Evolutionary conservation across 805 yeast genomes (phyloP), one percentile per base, ranked within the genome.

Genomic region (Nematodospora valgi): DNA sequence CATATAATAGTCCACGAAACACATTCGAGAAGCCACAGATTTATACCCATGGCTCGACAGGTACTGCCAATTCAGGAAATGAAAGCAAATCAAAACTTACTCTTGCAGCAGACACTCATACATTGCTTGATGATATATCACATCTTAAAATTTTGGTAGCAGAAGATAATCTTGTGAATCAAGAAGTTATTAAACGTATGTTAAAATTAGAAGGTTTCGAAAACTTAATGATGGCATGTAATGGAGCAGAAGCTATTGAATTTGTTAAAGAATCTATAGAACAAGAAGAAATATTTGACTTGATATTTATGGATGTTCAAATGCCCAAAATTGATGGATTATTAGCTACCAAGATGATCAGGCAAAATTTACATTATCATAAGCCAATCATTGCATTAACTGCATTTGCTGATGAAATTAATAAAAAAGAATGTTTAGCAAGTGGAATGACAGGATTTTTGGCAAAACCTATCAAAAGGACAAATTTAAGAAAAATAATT

Each of bases 311-410:
- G 98, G 98, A 91, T 58, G 94, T 91, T 34, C 97, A 91, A 59
- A 91, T 89, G 98, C 98, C 98, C 4, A 81, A 78, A 49, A 70
- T 88, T 46, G 97, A 91, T 55, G 98, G 98, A 3, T 62, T 89
- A 20, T 68, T 78, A 17, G 95, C 97, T 0, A 88, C 98, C 0
- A 76, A 68, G 41, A 68, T 74, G 50, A 82, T 91, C 23, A 68
- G 96, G 29, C 59, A 67, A 12, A 80, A 82, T 28, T 56, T 84
- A 40, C 63, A 71, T 4, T 85, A 74, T 51, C 53, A 54, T 1
- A 73, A 75, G 5, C 97, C 97, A 0, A 88, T 93, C 39, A 93
- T 91, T 24, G 98, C 97, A 0, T 71, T 91, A 36, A 89, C 98
- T 0, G 98, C 97, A 1, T 91, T 84, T 67, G 96, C 97, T 0